phyloP scores from a whole-genome alignment of 345 rosid genomes.

The Excoecaria agallocha region DNA sequence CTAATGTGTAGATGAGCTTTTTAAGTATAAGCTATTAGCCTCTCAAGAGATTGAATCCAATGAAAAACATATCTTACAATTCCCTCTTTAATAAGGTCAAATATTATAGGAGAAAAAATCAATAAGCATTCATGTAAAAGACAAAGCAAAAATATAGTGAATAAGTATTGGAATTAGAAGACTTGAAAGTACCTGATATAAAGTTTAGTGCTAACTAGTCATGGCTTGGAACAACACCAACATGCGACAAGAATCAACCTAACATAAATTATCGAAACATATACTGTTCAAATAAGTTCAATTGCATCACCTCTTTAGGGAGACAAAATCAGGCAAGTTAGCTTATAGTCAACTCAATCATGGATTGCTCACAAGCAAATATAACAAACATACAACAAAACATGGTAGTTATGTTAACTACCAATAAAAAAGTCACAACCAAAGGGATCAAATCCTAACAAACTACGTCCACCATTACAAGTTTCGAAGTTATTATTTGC shows the following conservation, averaged over 20 bases:
- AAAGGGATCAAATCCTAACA: not conserved
- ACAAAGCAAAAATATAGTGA: not conserved
- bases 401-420: not conserved
- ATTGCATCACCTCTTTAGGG: constrained; percentile 1
- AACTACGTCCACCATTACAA: not conserved
- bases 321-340: not conserved
- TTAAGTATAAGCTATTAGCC: too few relatives aligned
- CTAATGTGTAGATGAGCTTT: too few relatives aligned
- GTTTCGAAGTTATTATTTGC: not conserved
- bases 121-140: too few relatives aligned
- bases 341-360: not conserved
- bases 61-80: not conserved
- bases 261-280: too few relatives aligned
- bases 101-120: not conserved
- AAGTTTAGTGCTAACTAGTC: too few relatives aligned
- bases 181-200: too few relatives aligned
- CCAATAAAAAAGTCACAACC: constrained; percentile 1
- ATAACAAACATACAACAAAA: not conserved
- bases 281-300: not conserved
- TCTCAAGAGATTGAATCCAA: too few relatives aligned
- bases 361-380: not conserved
- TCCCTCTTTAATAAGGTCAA: not conserved
- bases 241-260: too few relatives aligned
- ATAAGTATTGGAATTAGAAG: too few relatives aligned
- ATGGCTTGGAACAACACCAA: too few relatives aligned